Conservation (phyloP, 208 protist genomes). For the Leishmania gerbilli region DNA sequence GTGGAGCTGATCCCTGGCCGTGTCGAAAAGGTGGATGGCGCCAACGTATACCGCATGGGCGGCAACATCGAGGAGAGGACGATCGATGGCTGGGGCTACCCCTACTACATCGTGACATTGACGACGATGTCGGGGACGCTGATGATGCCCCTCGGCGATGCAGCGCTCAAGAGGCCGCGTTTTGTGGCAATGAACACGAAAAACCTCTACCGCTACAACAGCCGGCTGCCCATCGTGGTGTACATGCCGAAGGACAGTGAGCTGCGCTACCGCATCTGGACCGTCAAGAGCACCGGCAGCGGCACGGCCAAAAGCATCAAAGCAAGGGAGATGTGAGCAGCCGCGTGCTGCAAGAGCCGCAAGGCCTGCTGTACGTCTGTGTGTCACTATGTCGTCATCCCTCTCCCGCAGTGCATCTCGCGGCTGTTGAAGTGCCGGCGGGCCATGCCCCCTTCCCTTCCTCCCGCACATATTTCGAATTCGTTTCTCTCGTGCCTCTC, state of each 20-base stretch:
- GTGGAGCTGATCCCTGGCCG: constrained; percentile 70
- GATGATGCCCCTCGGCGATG: constrained; percentile 43
- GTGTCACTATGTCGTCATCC: not conserved
- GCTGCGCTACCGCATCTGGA: constrained; percentile 63
- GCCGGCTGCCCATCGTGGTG: constrained; percentile 59
- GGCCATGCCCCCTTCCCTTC: not conserved
- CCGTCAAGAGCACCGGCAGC: constrained; percentile 3
- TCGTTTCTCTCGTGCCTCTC: too few species aligned
- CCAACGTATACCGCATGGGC: constrained; percentile 43
- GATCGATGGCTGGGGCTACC: constrained; percentile 68
- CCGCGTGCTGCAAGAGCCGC: not conserved
- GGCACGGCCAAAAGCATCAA: constrained; percentile 9
- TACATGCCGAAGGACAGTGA: constrained; percentile 47
- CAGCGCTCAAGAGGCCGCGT: constrained; percentile 31
- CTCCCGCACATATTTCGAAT: too few species aligned
- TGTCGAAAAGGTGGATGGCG: constrained; percentile 43
- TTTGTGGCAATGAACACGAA: constrained; percentile 31
- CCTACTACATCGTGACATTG: constrained; percentile 35
- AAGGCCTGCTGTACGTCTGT: not conserved
- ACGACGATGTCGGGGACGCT: constrained; percentile 13
- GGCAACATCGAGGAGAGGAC: constrained; percentile 54
- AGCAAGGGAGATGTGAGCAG: constrained; percentile 4
- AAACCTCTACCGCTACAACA: constrained; percentile 50
- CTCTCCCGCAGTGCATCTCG: not conserved
- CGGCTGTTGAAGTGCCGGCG: too few species aligned